Base-by-base conservation (phyloP, 2,329 filamentous ascomycete genomes). In the Nemania diffusa region DNA sequence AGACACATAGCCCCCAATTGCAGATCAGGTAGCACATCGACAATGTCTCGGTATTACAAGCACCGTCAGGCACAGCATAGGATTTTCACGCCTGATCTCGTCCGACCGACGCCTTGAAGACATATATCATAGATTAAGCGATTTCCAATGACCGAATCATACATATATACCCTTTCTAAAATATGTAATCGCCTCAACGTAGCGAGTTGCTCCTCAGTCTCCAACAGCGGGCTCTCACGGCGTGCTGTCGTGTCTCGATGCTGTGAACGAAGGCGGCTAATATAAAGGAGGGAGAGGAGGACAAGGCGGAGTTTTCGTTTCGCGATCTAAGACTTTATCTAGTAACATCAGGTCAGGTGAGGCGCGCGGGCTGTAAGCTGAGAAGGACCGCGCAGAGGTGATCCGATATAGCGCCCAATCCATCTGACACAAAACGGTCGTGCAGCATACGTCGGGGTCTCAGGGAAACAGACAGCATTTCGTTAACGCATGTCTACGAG, bases 381-480 rank as follows among this genome's bases (percentile, higher is more conserved):
- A 52, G 7, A 17, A 8, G 20, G 20, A 32, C 22, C 26, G 1
- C 27, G 26, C 32, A 42, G 50, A 3, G 17, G 42, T 29, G 57
- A 48, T 34, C 22, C 32, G 29, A 46, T 57, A 58, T 9, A 32
- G 46, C 9, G 20, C 46, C 48, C 34, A 20, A 44, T 65, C 34
- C 32, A 50, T 65, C 66, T 68, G 61, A 69, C 65, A 68, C 70
- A 63, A 65, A 74, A 72, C 69, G 67, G 71, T 73, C 6, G 69
- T 70, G 71, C 72, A 75, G 66, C 52, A 56, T 72, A 67, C 63
- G 67, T 73, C 67, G 62, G 57, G 57, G 57, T 63, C 64, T 70
- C 67, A 59, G 66, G 56, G 32, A 50, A 46, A 37, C n/a, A n/a
- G n/a, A 46, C 29, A 44, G 32, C 7, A 22, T 40, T 29, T 46